A percentile compares a stretch with the other conserved stretches of the same genome.
Evolutionary conservation across 768 basidiomycete species (phyloP).

Genomic region (Saitozyma podzolica): DNA sequence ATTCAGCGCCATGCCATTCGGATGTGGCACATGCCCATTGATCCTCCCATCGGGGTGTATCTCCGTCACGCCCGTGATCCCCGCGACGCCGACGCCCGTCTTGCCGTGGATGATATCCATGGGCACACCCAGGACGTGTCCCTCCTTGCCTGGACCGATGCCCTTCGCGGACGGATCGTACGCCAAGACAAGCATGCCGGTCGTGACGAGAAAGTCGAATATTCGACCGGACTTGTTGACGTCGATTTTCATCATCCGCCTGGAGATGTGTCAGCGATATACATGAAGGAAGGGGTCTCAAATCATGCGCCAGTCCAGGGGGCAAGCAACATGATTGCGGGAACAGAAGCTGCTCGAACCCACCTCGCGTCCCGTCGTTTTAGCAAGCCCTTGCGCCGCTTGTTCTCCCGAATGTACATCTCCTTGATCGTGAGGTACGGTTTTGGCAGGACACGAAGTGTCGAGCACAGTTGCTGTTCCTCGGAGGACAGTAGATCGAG

Average conservation of each 20-base stretch:
- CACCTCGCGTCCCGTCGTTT: conserved; percentile 75
- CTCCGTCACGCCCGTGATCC: too few relatives aligned
- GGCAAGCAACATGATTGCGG: background rate
- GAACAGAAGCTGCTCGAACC: background rate
- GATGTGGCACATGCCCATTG: too few relatives aligned
- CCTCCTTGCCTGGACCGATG: conserved; percentile 21
- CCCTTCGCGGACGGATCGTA: conserved; percentile 36
- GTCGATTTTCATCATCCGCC: conserved; percentile 87
- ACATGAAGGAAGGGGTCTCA: background rate
- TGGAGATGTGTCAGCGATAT: conserved; percentile 3
- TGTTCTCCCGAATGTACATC: conserved; percentile 88
- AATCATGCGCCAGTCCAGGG: background rate
- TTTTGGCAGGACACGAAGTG: conserved; percentile 86
- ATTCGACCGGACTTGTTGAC: conserved; percentile 88
- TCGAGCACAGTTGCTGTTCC: conserved; percentile 85
- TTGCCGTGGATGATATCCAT: too few relatives aligned
- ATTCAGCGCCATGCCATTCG: too few relatives aligned
- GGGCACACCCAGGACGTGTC: conserved; percentile 5
- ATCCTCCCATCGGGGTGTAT: too few relatives aligned
- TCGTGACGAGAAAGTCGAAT: conserved; percentile 88
- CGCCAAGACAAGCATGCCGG: conserved; percentile 57
- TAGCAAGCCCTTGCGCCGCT: conserved; percentile 80
- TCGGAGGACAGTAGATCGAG: conserved; percentile 83
- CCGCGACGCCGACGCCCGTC: too few relatives aligned
- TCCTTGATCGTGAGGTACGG: conserved; percentile 96